phyloP scores from a whole-genome alignment of 768 basidiomycete genomes.

The Lactarius quietus region DNA sequence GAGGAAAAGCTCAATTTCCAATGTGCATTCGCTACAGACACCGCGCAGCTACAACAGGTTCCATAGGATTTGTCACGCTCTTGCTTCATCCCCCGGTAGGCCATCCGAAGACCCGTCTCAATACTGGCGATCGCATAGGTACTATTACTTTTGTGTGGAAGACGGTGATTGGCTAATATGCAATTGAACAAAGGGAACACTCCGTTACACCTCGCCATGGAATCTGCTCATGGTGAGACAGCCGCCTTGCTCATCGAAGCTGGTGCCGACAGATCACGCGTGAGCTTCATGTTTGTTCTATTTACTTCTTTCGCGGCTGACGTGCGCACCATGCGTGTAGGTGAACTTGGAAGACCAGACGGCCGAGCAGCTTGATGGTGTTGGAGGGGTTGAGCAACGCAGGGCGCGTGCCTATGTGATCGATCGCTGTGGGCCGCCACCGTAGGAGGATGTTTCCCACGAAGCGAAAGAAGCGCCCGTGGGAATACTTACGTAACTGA shows the following conservation, averaged over 20 bases:
- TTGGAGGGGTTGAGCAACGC: slow-evolving; percentile 87
- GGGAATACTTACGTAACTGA: slow-evolving; percentile 20
- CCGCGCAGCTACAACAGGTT: slow-evolving; percentile 94
- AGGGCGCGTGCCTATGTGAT: slow-evolving; percentile 73
- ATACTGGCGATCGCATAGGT: slow-evolving; percentile 81
- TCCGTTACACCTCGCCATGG: slow-evolving; percentile 95
- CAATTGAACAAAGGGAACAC: slow-evolving; percentile 72
- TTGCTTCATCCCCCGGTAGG: slow-evolving; percentile 82
- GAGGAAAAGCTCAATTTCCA: background rate
- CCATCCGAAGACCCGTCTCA: slow-evolving; percentile 73
- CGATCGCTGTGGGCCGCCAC: slow-evolving; percentile 59
- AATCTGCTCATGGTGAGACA: slow-evolving; percentile 89
- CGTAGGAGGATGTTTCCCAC: slow-evolving; percentile 29
- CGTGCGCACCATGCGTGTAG: slow-evolving; percentile 37
- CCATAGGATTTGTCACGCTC: slow-evolving; percentile 81
- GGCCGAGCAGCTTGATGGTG: slow-evolving; percentile 88
- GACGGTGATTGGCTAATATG: slow-evolving; percentile 18
- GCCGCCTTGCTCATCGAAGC: slow-evolving; percentile 92
- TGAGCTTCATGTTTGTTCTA: slow-evolving; percentile 34
- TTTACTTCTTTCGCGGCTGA: slow-evolving; percentile 10
- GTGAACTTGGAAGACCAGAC: slow-evolving; percentile 78
- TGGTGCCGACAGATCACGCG: slow-evolving; percentile 87
- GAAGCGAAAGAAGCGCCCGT: slow-evolving; percentile 15
- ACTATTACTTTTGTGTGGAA: slow-evolving; percentile 24
- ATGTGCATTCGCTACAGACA: slow-evolving; percentile 50